These are phyloP conservation scores for Fusarium sp. DNA, from an alignment of 2,329 filamentous ascomycete species.

Conservation along the genomic window DNA sequence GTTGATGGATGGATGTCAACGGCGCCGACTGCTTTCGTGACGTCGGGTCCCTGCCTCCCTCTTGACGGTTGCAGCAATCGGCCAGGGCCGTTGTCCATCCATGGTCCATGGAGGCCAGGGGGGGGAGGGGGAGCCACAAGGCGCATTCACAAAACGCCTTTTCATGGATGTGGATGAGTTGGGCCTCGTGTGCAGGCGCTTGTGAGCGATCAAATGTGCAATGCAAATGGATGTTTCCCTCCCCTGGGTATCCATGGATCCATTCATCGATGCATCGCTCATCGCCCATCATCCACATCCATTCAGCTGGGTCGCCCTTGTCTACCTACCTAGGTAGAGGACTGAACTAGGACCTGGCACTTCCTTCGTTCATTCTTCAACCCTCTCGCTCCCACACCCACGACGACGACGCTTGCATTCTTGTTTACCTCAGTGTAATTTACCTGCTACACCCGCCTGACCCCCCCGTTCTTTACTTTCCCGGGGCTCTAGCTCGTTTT, in stretches of 20 bases:
- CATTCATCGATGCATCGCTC: slow-evolving; percentile 6
- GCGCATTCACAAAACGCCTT: background rate
- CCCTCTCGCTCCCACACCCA: slow-evolving; percentile 10
- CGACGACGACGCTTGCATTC: slow-evolving; percentile 25
- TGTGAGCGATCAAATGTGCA: background rate
- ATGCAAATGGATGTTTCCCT: background rate
- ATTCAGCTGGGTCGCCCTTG: slow-evolving; percentile 33
- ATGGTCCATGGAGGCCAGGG: background rate
- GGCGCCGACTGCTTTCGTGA: slow-evolving; percentile 26
- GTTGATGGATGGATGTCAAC: slow-evolving; percentile 20
- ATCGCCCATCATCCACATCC: slow-evolving; percentile 20
- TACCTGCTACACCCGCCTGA: slow-evolving; percentile 17
- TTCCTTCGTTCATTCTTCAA: slow-evolving; percentile 13
- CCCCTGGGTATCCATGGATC: slow-evolving; percentile 11
- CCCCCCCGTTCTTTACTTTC: slow-evolving; percentile 29
- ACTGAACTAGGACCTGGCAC: background rate
- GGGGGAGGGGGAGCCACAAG: background rate
- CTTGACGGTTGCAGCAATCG: slow-evolving; percentile 1
- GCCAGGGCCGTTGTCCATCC: background rate
- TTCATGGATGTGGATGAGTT: background rate
- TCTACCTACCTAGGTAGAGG: background rate
- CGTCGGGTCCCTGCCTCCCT: slow-evolving; percentile 10
- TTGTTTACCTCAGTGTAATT: slow-evolving; percentile 30
- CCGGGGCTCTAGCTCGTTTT: background rate
- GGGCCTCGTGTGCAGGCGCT: background rate